Conservation (phyloP, 148 eudicot species). For the Camellia lanceoleosa region DNA sequence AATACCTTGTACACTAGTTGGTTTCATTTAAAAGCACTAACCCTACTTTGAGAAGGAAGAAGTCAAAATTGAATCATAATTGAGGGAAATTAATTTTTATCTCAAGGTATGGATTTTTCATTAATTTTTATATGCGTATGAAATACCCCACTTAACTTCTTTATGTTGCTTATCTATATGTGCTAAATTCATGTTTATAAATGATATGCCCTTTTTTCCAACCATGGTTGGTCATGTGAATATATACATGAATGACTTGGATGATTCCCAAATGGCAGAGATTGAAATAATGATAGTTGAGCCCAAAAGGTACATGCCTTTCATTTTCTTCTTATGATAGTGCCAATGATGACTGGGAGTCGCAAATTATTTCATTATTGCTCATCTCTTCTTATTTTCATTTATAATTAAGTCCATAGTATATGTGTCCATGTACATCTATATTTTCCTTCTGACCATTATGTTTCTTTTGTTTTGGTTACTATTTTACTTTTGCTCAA, state of each 20-base stretch:
- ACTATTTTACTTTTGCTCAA: too few relatives aligned
- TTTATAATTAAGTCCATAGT: not conserved
- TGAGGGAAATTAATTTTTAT: not conserved
- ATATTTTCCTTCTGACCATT: not conserved
- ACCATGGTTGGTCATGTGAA: constrained; percentile 88
- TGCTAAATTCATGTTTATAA: constrained; percentile 1
- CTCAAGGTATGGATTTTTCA: not conserved
- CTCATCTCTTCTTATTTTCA: not conserved
- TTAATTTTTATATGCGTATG: not conserved
- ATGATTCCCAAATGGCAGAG: constrained; percentile 71
- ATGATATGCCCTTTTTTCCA: constrained; percentile 9
- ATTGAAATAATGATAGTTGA: constrained; percentile 96
- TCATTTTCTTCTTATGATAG: not conserved
- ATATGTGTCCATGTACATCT: not conserved
- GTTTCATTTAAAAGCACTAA: not conserved
- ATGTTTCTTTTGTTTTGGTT: not conserved
- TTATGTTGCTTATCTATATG: not conserved
- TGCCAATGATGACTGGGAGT: not conserved
- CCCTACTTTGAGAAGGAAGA: not conserved
- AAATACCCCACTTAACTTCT: not conserved
- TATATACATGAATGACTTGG: constrained; percentile 87
- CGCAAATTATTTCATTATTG: not conserved
- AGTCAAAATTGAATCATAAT: not conserved
- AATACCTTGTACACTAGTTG: not conserved
- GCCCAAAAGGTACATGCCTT: constrained; percentile 44